These are phyloP conservation scores for Talaromyces wortmannii DNA, from an alignment of 495 filamentous ascomycete species.

Conservation along the genomic window DNA sequence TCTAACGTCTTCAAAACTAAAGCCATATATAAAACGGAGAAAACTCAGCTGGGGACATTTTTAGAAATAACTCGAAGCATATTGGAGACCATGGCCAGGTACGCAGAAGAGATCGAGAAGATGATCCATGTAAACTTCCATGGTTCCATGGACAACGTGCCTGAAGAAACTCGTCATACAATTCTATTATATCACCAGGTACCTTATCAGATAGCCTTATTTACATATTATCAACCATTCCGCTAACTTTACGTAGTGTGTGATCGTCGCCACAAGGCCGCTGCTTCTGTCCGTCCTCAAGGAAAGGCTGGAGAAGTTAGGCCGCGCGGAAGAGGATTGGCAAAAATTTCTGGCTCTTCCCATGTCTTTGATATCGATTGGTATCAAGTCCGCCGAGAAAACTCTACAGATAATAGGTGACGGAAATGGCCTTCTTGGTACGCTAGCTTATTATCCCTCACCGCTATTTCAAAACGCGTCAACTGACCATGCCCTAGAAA, in stretches of 20 bases:
- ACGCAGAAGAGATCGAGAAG: constrained; percentile 24
- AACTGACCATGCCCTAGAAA: constrained; percentile 13
- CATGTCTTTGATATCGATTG: constrained; percentile 23
- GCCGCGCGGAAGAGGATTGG: constrained; percentile 18
- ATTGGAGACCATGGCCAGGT: constrained; percentile 23
- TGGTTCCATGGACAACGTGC: constrained; percentile 21
- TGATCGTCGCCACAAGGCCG: constrained; percentile 28
- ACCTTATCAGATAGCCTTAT: neutral
- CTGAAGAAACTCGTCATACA: constrained; percentile 23
- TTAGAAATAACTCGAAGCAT: constrained; percentile 25
- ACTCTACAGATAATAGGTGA: constrained; percentile 24
- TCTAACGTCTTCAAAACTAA: neutral
- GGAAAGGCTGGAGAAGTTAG: constrained; percentile 20
- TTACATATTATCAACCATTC: neutral
- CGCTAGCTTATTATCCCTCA: neutral
- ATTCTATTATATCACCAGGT: constrained; percentile 33
- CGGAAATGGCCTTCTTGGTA: constrained; percentile 27
- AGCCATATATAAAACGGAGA: constrained; percentile 27
- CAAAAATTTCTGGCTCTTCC: constrained; percentile 16
- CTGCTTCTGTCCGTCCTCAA: constrained; percentile 27
- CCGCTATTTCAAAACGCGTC: neutral
- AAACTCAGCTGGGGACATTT: constrained; percentile 22
- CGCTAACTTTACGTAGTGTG: constrained; percentile 15
- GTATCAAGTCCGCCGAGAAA: constrained; percentile 29
- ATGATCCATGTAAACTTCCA: constrained; percentile 17